A percentile compares a stretch with the other conserved stretches of the same genome.
phyloP scores from a whole-genome alignment of 306 rosid species.

The Nissolia schottii region DNA sequence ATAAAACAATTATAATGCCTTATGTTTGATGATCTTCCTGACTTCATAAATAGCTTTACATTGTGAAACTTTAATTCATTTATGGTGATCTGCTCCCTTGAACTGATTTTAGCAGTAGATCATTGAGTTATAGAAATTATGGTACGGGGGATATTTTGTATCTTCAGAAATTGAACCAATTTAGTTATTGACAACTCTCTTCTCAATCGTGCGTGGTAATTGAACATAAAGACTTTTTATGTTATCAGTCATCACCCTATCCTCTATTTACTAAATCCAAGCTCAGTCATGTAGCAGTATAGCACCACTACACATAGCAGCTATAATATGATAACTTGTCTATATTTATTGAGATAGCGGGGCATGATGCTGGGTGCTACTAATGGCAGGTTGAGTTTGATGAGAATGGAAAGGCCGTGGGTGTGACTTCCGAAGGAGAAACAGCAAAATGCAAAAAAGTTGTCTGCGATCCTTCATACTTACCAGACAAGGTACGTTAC shows the following conservation, averaged over 20 bases:
- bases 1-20: background rate
- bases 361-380: background rate
- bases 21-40: background rate
- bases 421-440: slow-evolving; percentile 67
- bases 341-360: background rate
- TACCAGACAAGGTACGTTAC: slow-evolving; percentile 43
- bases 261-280: background rate
- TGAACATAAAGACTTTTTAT: background rate
- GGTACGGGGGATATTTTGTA: background rate
- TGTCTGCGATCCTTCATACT: slow-evolving; percentile 59
- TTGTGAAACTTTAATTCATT: background rate
- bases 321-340: background rate
- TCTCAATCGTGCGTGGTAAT: background rate
- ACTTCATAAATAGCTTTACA: background rate
- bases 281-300: background rate
- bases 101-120: background rate
- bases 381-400: slow-evolving; percentile 50
- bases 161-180: background rate
- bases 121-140: background rate
- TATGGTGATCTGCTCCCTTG: background rate
- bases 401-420: slow-evolving; percentile 41
- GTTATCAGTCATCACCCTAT: background rate
- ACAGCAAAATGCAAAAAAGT: slow-evolving; percentile 60
- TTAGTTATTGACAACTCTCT: background rate
- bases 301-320: background rate